A percentile compares a stretch with the other conserved stretches of the same genome.
These are phyloP conservation scores for Mycena maculata DNA, from an alignment of 768 basidiomycete species.

Conservation along the genomic window DNA sequence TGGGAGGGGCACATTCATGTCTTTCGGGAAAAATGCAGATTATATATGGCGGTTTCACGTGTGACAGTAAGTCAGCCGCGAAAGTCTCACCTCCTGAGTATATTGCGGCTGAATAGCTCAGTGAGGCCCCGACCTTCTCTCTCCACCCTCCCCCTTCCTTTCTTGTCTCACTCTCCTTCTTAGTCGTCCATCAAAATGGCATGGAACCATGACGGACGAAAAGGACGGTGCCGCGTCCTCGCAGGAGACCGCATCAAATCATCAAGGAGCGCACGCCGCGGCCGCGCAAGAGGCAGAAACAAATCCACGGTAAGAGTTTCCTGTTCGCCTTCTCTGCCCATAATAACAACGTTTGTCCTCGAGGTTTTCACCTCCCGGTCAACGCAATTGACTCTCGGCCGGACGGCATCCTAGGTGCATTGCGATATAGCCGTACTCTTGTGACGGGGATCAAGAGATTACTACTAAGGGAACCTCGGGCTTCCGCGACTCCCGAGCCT, in stretches of 20 bases:
- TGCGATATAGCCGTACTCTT: too few species aligned
- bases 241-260: not conserved
- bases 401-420: too few species aligned
- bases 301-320: not conserved
- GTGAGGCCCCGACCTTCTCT: not conserved
- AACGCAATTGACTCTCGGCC: too few species aligned
- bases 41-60: constrained; percentile 7
- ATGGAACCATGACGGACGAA: not conserved
- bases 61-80: constrained; percentile 1
- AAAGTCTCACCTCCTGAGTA: not conserved
- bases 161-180: not conserved
- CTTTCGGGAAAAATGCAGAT: not conserved
- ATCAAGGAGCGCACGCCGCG: not conserved
- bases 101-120: not conserved
- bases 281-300: not conserved
- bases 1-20: not conserved
- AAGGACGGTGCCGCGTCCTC: not conserved
- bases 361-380: too few species aligned
- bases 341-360: not conserved
- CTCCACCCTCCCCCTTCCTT: not conserved
- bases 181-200: not conserved
- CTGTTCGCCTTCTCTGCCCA: not conserved
- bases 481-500: too few species aligned
- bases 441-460: too few species aligned
- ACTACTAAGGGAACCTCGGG: too few species aligned